Conservation (phyloP, 2,329 filamentous ascomycete genomes). For the Pseudocercospora macadamiae region DNA sequence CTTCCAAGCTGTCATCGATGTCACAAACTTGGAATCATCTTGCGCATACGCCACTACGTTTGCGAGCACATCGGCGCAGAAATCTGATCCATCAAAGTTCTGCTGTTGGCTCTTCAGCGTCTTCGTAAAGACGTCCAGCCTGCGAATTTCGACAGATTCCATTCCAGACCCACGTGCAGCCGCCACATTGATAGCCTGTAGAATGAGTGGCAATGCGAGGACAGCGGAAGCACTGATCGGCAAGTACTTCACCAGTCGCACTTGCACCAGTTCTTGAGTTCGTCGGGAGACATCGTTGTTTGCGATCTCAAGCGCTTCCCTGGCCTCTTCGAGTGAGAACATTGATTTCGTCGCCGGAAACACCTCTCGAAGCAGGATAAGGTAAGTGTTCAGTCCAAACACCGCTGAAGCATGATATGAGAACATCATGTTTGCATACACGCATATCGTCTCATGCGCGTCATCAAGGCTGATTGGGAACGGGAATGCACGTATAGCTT, state of each 20-base stretch:
- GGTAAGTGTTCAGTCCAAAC: conserved; percentile 28
- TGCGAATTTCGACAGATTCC: conserved; percentile 24
- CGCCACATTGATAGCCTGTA: conserved; percentile 28
- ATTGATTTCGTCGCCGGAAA: conserved; percentile 20
- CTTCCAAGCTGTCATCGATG: conserved; percentile 24
- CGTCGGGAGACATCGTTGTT: conserved; percentile 27
- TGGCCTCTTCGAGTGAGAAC: conserved; percentile 26
- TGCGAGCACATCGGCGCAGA: conserved; percentile 25
- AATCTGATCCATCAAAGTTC: conserved; percentile 28
- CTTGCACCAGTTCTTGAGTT: conserved; percentile 29
- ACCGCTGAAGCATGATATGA: conserved; percentile 27
- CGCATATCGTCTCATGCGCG: conserved; percentile 24
- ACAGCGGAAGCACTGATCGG: conserved; percentile 26
- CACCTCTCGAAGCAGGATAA: conserved; percentile 24
- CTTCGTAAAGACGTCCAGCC: conserved; percentile 26
- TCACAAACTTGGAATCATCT: conserved; percentile 26
- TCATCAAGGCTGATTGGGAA: conserved; percentile 28
- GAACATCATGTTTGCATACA: conserved; percentile 31
- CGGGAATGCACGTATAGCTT: conserved; percentile 24
- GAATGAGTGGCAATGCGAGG: conserved; percentile 21
- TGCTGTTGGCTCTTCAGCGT: conserved; percentile 27
- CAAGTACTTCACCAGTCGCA: conserved; percentile 24
- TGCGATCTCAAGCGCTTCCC: conserved; percentile 24
- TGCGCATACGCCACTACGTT: conserved; percentile 29
- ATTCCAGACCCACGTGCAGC: conserved; percentile 26